Percentiles rank a stretch among this genome's conserved stretches.
These are phyloP conservation scores for Hanseniaspora taiwanica DNA, from an alignment of 805 yeast genomes.

Conservation along the genomic window DNA sequence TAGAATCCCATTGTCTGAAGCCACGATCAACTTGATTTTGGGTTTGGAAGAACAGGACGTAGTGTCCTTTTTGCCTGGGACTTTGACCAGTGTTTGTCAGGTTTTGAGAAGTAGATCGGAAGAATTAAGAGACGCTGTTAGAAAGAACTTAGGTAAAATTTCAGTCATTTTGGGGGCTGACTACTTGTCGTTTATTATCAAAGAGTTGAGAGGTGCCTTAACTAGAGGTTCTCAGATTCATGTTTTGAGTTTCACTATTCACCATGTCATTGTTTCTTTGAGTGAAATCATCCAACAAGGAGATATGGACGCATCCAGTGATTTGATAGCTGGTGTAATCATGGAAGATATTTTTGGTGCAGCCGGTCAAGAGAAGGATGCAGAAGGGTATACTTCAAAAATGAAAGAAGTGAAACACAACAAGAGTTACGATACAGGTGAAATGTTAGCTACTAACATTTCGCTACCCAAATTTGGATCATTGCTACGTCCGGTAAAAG, in stretches of 20 bases:
- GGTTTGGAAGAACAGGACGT: slow-evolving; percentile 47
- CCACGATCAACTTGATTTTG: slow-evolving; percentile 52
- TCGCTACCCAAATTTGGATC: slow-evolving; percentile 40
- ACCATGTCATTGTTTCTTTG: slow-evolving; percentile 50
- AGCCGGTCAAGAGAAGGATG: slow-evolving; percentile 88
- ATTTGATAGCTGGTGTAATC: slow-evolving; percentile 48
- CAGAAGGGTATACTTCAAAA: slow-evolving; percentile 74
- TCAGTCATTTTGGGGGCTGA: slow-evolving; percentile 53
- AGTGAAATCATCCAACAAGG: slow-evolving; percentile 40
- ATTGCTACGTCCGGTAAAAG: slow-evolving; percentile 57
- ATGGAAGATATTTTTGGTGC: slow-evolving; percentile 92
- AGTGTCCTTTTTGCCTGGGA: slow-evolving; percentile 58
- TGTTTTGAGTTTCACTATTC: slow-evolving; percentile 79
- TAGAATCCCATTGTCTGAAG: slow-evolving; percentile 73
- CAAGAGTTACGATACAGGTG: slow-evolving; percentile 80
- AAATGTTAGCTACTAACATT: slow-evolving; percentile 55
- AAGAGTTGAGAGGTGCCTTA: slow-evolving; percentile 67
- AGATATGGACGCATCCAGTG: slow-evolving; percentile 58
- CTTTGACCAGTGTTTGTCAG: slow-evolving; percentile 78
- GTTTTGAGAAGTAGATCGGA: slow-evolving; percentile 74
- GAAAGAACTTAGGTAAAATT: slow-evolving; percentile 61
- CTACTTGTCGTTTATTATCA: slow-evolving; percentile 61
- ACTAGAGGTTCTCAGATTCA: slow-evolving; percentile 88
- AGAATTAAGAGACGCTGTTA: slow-evolving; percentile 74
- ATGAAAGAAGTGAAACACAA: slow-evolving; percentile 86